Evolutionary conservation across 2,329 filamentous ascomycete species (phyloP).

Genomic region (Fusarium sp.): DNA sequence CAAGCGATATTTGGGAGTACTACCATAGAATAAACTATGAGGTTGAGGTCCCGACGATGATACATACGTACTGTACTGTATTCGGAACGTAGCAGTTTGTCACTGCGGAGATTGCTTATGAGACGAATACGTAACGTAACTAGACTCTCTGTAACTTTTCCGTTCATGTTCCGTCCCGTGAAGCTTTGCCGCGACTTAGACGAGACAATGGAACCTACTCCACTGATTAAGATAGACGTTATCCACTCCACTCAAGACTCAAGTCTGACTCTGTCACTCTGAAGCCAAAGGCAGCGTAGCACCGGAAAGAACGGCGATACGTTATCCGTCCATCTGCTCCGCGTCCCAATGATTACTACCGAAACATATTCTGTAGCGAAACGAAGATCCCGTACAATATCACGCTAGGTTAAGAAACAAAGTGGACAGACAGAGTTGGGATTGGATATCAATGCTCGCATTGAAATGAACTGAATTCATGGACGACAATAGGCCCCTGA

Average conservation of each 20-base stretch:
- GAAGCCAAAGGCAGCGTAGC: slow-evolving; percentile 17
- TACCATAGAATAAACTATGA: neutral
- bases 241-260: no score
- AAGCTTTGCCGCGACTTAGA: slow-evolving; percentile 1
- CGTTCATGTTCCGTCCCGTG: neutral
- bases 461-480: slow-evolving; percentile 2
- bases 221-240: slow-evolving; percentile 9
- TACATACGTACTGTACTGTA: no score
- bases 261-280: no score
- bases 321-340: slow-evolving; percentile 23
- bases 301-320: slow-evolving; percentile 18
- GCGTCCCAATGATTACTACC: slow-evolving; percentile 5
- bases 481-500: neutral
- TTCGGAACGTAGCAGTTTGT: slow-evolving; percentile 11
- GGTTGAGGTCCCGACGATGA: slow-evolving; percentile 1
- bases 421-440: neutral
- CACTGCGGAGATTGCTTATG: slow-evolving; percentile 26
- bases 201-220: neutral
- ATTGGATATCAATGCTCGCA: slow-evolving; percentile 6
- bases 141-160: neutral
- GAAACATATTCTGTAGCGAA: slow-evolving; percentile 11
- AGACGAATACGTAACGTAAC: slow-evolving; percentile 23
- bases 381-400: slow-evolving; percentile 13
- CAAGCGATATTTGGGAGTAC: slow-evolving; percentile 11
- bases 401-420: slow-evolving; percentile 14